Conservation (phyloP, 2,329 filamentous ascomycete genomes). For the Ascochyta viciae-villosae region DNA sequence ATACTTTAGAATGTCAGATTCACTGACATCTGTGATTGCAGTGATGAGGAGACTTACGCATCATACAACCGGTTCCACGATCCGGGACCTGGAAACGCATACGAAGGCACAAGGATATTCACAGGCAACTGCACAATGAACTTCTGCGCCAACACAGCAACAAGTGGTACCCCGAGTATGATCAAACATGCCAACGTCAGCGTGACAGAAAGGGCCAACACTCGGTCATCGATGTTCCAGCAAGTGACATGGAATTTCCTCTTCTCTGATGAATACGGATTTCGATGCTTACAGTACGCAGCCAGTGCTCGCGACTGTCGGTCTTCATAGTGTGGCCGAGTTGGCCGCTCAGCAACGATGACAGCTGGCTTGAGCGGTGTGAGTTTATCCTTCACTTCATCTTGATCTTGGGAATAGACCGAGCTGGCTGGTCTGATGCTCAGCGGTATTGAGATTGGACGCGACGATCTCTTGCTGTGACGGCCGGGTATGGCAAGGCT, state of each 20-base stretch:
- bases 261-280: conserved; percentile 6
- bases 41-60: conserved; percentile 19
- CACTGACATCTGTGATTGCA: background rate
- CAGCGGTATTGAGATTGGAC: conserved; percentile 4
- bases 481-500: conserved; percentile 24
- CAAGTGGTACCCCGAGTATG: conserved; percentile 29
- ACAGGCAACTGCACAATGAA: conserved; percentile 30
- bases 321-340: conserved; percentile 3
- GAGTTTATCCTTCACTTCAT: conserved; percentile 10
- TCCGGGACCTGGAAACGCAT: conserved; percentile 54
- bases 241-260: conserved; percentile 4
- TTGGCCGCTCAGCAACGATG: conserved; percentile 12
- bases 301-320: conserved; percentile 8
- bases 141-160: conserved; percentile 30
- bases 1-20: conserved; percentile 17
- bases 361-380: conserved; percentile 13
- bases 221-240: conserved; percentile 21
- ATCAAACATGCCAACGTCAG: conserved; percentile 28
- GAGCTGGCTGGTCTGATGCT: conserved; percentile 10
- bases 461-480: conserved; percentile 6
- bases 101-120: conserved; percentile 56
- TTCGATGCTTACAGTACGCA: conserved; percentile 11
- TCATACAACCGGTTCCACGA: conserved; percentile 45
- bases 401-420: conserved; percentile 10
- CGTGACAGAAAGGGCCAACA: conserved; percentile 29